Base-by-base conservation (phyloP, 768 basidiomycete species). In the Flagelloscypha sp. region DNA sequence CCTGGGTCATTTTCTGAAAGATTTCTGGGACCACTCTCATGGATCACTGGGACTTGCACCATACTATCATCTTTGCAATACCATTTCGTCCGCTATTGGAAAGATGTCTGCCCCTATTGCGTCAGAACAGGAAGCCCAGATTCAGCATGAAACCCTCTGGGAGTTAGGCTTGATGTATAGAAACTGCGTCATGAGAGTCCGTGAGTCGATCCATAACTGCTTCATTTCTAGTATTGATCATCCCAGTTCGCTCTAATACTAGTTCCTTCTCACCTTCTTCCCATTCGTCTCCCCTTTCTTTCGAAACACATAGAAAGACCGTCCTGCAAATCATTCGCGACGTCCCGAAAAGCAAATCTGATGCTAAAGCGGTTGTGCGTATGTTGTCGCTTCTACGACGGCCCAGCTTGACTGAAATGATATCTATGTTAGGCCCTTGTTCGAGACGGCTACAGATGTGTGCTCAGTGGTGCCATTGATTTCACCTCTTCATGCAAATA, bases 371-470 rank as follows among this genome's bases (percentile, higher is more conserved):
- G 22, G n/a, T 16, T 12, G 35, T 27, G 24, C 11, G 35, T 23
- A 15, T 19, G 16, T 27, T 24, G 20, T 15, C 10, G 16, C 16
- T 36, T 17, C 16, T 9, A 17, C 30, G 9, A 9, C 9, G 24
- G 16, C 24, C 20, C 24, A 15, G 36, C 36, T 33, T 30, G 17
- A 32, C 30, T 31, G 10, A 11, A 10, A 10, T 16, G 8, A 9
- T 18, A 33, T n/a, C n/a, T n/a, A n/a, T n/a, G 32, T 27, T 30
- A 47, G 46, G 43, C 46, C 15, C 36, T 48, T 15, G 9, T 38
- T 13, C 45, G 47, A 23, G 47, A 48, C 25, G 47, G 41, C 7
- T 46, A 39, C 24, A 24, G 36, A 10, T 48, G 47, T 16, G 35
- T 41, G 40, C 17, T 46, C 29, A 40, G 41, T 7, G 42, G 42